Evolutionary conservation across 2,329 filamentous ascomycete genomes (phyloP).

Genomic region (Trichophyton verrucosum): DNA sequence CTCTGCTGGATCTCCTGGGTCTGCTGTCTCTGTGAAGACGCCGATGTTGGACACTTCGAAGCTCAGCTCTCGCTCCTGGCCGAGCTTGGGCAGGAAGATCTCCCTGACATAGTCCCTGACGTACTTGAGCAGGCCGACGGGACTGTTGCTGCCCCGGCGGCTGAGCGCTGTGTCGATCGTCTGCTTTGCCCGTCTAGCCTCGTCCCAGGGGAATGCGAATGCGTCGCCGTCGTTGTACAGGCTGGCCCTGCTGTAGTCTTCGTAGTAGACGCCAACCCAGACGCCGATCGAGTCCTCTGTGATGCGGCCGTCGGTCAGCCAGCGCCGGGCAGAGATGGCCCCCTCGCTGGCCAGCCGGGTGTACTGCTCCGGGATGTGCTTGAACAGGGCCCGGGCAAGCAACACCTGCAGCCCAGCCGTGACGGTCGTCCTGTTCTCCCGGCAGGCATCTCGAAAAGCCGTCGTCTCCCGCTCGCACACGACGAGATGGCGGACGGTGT

Average conservation of each 20-base stretch:
- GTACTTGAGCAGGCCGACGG: constrained; percentile 29
- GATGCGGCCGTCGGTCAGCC: constrained; percentile 22
- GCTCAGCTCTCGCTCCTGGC: constrained; percentile 26
- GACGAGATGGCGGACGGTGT: neutral
- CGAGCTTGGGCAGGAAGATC: constrained; percentile 27
- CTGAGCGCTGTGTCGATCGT: constrained; percentile 20
- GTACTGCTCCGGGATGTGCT: constrained; percentile 19
- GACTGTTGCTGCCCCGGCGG: constrained; percentile 23
- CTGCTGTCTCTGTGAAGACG: constrained; percentile 17
- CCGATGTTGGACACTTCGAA: constrained; percentile 40
- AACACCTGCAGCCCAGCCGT: constrained; percentile 31
- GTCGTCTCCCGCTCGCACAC: neutral
- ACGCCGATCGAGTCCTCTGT: constrained; percentile 28
- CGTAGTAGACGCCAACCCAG: constrained; percentile 25
- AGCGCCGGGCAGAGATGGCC: constrained; percentile 29
- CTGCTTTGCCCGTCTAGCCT: constrained; percentile 22
- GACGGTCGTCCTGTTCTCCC: constrained; percentile 29
- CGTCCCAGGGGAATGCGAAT: constrained; percentile 26
- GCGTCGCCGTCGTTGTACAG: neutral
- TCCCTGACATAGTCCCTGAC: constrained; percentile 28
- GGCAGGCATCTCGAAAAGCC: constrained; percentile 6
- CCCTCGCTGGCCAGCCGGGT: constrained; percentile 23
- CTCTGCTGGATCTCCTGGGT: neutral
- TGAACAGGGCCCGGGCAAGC: constrained; percentile 29
- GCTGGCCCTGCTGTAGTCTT: constrained; percentile 9